Evolutionary conservation across 768 basidiomycete species (phyloP), one percentile per base, ranked within the genome.

Genomic region (Termitomyces sp.): DNA sequence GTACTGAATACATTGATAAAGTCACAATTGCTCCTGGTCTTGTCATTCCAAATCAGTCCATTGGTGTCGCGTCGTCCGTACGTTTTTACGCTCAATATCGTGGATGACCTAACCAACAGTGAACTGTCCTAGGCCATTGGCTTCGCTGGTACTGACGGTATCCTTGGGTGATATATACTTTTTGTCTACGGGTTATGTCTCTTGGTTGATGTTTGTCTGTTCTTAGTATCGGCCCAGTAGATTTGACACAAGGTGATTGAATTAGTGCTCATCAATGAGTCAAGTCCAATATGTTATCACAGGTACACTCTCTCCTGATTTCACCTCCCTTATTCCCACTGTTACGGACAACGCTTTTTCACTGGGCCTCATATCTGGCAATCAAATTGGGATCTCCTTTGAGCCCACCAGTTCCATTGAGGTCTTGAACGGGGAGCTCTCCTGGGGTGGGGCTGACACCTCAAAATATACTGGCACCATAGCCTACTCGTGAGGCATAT

Each of bases 191-290:
- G 37, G 16, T 16, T 29, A 46, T 46, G 24, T 46, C 31, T 42
- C 24, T 47, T 32, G 34, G 31, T 46, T 64, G 4, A 64, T 18
- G 37, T 27, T 9, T 48, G 14, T n/a, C 3, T n/a, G n/a, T n/a
- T n/a, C n/a, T 31, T 41, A 88, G 85, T 24, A 78, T 88, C 54
- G 87, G 87, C 27, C 87, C 87, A 22, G 70, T 72, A 8, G 74
- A 68, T 51, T 72, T 88, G 49, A 87, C 87, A 0, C 14, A 69
- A 49, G 79, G 76, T 65, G 68, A 55, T 65, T 9, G 1, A 56
- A 55, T 18, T n/a, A 24, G 16, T n/a, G 46, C 1, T 51, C 3
- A 6, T 36, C 4, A 2, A 24, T 3, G 22, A 36, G 18, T 12
- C 27, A 29, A 26, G 44, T 24, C 32, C 34, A 41, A 42, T 43